Conservation (phyloP, 352 stramenopile species). For the Pythium chondricola region DNA sequence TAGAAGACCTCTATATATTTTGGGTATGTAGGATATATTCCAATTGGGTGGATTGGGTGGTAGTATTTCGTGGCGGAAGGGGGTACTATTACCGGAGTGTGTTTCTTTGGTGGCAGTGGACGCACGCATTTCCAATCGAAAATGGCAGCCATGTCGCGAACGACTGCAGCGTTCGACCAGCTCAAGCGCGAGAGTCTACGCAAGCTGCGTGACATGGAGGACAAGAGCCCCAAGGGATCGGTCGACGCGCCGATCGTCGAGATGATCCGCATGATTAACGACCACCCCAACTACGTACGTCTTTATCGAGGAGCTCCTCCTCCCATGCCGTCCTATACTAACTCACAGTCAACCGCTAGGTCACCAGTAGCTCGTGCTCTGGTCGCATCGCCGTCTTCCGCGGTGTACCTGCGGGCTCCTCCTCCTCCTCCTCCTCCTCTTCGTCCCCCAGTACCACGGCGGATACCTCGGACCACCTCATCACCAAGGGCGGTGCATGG, state of each 20-base stretch:
- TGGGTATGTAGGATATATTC: neutral
- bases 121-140: neutral
- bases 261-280: slow-evolving; percentile 85
- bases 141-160: slow-evolving; percentile 4
- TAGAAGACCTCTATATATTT: neutral
- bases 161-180: slow-evolving; percentile 50
- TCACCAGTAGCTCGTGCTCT: slow-evolving; percentile 89
- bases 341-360: slow-evolving; percentile 22
- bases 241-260: slow-evolving; percentile 87
- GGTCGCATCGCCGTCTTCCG: slow-evolving; percentile 87
- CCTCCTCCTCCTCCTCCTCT: no score
- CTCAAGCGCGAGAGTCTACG: slow-evolving; percentile 83
- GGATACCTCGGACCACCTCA: slow-evolving; percentile 36
- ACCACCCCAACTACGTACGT: slow-evolving; percentile 76
- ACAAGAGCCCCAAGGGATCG: slow-evolving; percentile 89
- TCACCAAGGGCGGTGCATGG: slow-evolving; percentile 88
- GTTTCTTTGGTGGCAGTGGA: neutral
- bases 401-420: slow-evolving; percentile 23
- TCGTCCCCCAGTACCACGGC: slow-evolving; percentile 2
- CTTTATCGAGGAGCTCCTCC: neutral
- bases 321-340: neutral
- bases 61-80: no score
- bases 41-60: neutral
- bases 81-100: neutral
- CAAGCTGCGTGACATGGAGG: slow-evolving; percentile 73